Base-by-base conservation (phyloP, 164 flowering plant genomes). In the Protea cynaroides region DNA sequence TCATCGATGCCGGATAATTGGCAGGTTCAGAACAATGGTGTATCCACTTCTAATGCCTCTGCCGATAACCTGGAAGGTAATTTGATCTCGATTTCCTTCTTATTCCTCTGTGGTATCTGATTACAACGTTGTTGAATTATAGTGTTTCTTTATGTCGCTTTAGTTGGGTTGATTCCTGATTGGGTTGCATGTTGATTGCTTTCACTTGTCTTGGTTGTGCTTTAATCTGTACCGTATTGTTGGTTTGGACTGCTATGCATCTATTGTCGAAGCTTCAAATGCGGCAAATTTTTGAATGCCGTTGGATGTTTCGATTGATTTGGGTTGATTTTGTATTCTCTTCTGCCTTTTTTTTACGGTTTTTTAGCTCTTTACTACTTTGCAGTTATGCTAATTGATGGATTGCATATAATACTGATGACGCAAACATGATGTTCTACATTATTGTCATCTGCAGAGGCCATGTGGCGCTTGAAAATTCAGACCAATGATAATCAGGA, bases 1-100 rank as follows among this genome's bases (percentile, higher is more conserved):
- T 51, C 65, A 65, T 69, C 82, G 74, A 84, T 82, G 88, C 80
- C 84, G 65, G 88, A 78, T 19, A 77, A 69, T 74, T 74, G 80
- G 75, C 78, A 78, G 61, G 69, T 24, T 53, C 74, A 75, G 74
- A 76, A 29, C 74, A 76, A 72, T 77, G 80, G 69, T 60, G 77
- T 72, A 40, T 59, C 80, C 56, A 59, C 66, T 60, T 55, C 76
- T 2, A 75, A 71, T 70, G 73, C 75, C 64, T 67, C 82, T 15
- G 52, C 65, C 50, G 77, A 69, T 66, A 76, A 70, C 51, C 72
- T 78, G 61, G 78, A 76, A 79, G 89, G 89, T 81, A 70, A n/a
- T 29, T 54, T 46, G 18, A 8, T 47, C 63, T 62, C 55, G 36
- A 47, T 36, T 19, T 37, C 22, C 72, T 36, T 56, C 38, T 25